phyloP scores from a whole-genome alignment of 768 basidiomycete species.

The Cystobasidium ongulense region DNA sequence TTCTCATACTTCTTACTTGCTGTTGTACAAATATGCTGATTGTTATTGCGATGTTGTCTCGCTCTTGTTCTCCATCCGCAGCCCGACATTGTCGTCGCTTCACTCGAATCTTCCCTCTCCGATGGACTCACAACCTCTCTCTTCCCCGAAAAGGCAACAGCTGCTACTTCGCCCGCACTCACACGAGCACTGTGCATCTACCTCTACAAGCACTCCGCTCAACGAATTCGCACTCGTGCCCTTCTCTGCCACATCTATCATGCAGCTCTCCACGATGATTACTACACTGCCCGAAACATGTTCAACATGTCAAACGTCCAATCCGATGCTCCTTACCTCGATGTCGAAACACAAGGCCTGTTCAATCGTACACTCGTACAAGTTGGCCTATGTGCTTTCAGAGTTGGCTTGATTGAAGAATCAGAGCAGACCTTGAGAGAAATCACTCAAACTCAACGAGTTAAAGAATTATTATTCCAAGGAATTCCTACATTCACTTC shows the following conservation, averaged over 20 bases:
- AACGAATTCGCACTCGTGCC: constrained; percentile 85
- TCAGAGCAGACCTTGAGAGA: constrained; percentile 85
- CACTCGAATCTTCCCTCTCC: constrained; percentile 59
- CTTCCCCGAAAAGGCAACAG: constrained; percentile 12
- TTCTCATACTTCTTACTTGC: constrained; percentile 10
- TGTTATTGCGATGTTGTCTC: neutral
- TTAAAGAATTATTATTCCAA: constrained; percentile 94
- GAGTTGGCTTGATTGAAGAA: constrained; percentile 86
- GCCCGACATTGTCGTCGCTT: constrained; percentile 88
- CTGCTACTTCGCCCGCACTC: constrained; percentile 57
- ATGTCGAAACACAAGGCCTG: constrained; percentile 91
- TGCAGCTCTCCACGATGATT: constrained; percentile 90
- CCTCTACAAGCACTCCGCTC: constrained; percentile 84
- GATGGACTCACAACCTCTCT: constrained; percentile 50
- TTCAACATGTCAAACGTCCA: constrained; percentile 97
- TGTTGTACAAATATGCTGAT: neutral
- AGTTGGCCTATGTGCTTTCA: constrained; percentile 92
- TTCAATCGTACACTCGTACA: constrained; percentile 98
- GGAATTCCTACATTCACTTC: constrained; percentile 68
- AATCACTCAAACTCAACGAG: constrained; percentile 79
- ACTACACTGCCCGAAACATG: constrained; percentile 95
- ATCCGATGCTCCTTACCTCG: constrained; percentile 89
- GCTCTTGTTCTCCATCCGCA: constrained; percentile 43
- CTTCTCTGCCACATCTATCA: constrained; percentile 98
- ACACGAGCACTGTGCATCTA: constrained; percentile 82